phyloP scores from a whole-genome alignment of 2,329 filamentous ascomycete species.

The Cryphonectria naterciae region DNA sequence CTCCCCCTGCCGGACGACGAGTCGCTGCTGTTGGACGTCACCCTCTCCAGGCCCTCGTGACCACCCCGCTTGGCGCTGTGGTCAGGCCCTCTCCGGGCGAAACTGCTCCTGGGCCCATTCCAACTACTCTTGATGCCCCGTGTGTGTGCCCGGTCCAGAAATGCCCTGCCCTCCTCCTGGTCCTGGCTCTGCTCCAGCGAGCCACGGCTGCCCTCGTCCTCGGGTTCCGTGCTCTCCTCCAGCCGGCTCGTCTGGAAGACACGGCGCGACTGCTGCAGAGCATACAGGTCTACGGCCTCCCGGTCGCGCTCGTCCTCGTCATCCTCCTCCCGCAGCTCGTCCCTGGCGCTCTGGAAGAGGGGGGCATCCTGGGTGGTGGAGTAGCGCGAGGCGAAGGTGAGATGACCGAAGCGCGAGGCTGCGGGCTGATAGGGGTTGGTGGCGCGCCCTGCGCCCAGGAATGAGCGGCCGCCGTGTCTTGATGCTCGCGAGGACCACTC shows the following conservation, averaged over 20 bases:
- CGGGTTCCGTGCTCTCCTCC: constrained; percentile 83
- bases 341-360: constrained; percentile 89
- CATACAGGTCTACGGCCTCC: constrained; percentile 92
- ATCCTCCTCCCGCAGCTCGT: constrained; percentile 90
- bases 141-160: constrained; percentile 52
- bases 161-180: constrained; percentile 44
- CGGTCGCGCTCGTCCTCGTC: constrained; percentile 89
- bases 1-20: constrained; percentile 55
- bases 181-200: constrained; percentile 60
- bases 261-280: constrained; percentile 84
- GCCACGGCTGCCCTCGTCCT: constrained; percentile 67
- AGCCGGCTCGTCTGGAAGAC: constrained; percentile 85
- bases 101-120: constrained; percentile 58
- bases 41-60: constrained; percentile 49
- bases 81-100: constrained; percentile 34
- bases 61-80: constrained; percentile 33
- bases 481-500: constrained; percentile 43
- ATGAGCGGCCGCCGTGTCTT: constrained; percentile 45
- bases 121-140: constrained; percentile 67
- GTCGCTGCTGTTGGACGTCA: constrained; percentile 38
- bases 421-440: constrained; percentile 80
- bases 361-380: constrained; percentile 77
- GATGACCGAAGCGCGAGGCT: constrained; percentile 71
- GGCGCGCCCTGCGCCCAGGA: constrained; percentile 43
- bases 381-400: constrained; percentile 77